Conservation (phyloP, 163 green algal genomes). For the Scenedesmus sp. region DNA sequence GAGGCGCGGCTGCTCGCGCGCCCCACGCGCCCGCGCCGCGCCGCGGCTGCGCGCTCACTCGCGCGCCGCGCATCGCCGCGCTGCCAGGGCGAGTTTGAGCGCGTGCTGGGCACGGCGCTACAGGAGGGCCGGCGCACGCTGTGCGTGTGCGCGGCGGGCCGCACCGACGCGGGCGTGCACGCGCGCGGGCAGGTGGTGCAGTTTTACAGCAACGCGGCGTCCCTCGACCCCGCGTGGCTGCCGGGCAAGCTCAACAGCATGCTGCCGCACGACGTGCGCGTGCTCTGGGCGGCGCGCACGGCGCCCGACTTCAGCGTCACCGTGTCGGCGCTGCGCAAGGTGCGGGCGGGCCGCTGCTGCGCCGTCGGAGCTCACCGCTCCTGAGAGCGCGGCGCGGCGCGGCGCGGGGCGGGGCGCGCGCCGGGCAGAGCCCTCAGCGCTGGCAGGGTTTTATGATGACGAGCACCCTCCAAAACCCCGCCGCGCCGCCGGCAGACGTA, state of each 20-base stretch:
- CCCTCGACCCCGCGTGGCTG: slow-evolving; percentile 34
- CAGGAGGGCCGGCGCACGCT: slow-evolving; percentile 49
- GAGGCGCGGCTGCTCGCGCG: too few relatives aligned
- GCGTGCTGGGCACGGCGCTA: slow-evolving; percentile 51
- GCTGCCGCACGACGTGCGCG: slow-evolving; percentile 64
- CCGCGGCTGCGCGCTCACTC: too few relatives aligned
- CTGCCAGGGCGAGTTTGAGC: slow-evolving; percentile 64
- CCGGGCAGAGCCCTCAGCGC: too few relatives aligned
- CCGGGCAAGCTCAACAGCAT: slow-evolving; percentile 62
- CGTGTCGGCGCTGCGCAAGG: slow-evolving; percentile 57
- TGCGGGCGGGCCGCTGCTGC: neutral
- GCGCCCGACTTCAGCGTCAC: slow-evolving; percentile 70
- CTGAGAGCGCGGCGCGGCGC: too few relatives aligned
- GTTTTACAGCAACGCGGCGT: slow-evolving; percentile 52
- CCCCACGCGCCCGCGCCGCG: too few relatives aligned
- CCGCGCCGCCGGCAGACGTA: slow-evolving; percentile 62
- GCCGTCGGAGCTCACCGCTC: neutral
- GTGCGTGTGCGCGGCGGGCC: slow-evolving; percentile 63
- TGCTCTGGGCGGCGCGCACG: slow-evolving; percentile 49
- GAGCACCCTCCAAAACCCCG: too few relatives aligned
- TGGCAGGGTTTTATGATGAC: too few relatives aligned
- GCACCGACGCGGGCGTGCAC: slow-evolving; percentile 77
- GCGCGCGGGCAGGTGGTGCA: slow-evolving; percentile 71
- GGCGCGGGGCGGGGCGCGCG: too few relatives aligned
- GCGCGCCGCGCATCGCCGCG: slow-evolving; percentile 17